Evolutionary conservation across 1,139 yeast species (phyloP).

Genomic region (Lodderomyces oxycetoniae): DNA sequence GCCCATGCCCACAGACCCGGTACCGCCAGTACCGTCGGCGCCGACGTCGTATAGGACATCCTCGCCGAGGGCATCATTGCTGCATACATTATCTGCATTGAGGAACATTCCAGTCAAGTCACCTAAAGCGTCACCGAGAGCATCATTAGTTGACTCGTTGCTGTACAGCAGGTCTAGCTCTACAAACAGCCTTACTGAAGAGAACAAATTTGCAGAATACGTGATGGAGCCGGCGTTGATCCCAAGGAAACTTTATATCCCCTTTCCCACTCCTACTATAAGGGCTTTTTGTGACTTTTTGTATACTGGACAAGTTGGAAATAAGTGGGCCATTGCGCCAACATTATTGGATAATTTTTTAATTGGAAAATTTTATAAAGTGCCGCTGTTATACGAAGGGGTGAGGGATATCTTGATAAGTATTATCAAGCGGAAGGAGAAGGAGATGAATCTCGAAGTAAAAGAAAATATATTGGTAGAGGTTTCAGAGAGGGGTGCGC

Average conservation of each 20-base stretch:
- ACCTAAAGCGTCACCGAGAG: slow-evolving; percentile 41
- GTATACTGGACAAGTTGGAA: slow-evolving; percentile 74
- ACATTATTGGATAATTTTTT: slow-evolving; percentile 61
- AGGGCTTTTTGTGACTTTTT: slow-evolving; percentile 67
- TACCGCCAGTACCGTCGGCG: slow-evolving; percentile 43
- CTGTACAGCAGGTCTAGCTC: slow-evolving; percentile 15
- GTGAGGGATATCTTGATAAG: slow-evolving; percentile 66
- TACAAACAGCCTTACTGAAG: slow-evolving; percentile 1
- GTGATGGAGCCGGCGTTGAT: slow-evolving; percentile 54
- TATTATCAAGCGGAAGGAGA: slow-evolving; percentile 60
- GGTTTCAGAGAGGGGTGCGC: slow-evolving; percentile 23
- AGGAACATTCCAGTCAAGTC: slow-evolving; percentile 38
- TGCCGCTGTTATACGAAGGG: slow-evolving; percentile 65
- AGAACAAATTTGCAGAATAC: slow-evolving; percentile 22
- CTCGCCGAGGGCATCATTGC: slow-evolving; percentile 42
- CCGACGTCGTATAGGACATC: slow-evolving; percentile 31
- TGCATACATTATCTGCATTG: slow-evolving; percentile 40
- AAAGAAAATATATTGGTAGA: slow-evolving; percentile 53
- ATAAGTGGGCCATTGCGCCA: slow-evolving; percentile 64
- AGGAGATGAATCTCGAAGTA: slow-evolving; percentile 43
- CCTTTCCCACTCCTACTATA: slow-evolving; percentile 57
- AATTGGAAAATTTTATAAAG: slow-evolving; percentile 58
- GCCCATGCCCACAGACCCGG: slow-evolving; percentile 50
- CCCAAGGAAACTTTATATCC: slow-evolving; percentile 65
- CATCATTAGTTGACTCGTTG: slow-evolving; percentile 47